These are phyloP conservation scores for Auricularia heimuer DNA, from an alignment of 768 basidiomycete species.

Conservation along the genomic window DNA sequence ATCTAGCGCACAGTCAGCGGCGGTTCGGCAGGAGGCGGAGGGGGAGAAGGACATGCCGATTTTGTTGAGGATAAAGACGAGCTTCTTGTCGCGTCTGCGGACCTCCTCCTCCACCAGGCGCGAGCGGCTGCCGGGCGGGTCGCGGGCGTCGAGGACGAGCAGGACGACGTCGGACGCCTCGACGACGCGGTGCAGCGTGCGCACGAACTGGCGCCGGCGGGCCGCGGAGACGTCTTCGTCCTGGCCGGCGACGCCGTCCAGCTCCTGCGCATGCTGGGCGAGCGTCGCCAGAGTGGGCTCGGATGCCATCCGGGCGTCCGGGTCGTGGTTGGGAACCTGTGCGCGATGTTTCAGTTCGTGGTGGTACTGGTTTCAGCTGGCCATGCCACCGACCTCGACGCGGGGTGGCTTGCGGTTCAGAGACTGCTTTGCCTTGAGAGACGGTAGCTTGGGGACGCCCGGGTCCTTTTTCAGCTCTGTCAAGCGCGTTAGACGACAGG, in stretches of 20 bases:
- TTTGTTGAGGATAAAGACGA: constrained; percentile 95
- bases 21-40: neutral
- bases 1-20: constrained; percentile 36
- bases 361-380: neutral
- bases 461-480: constrained; percentile 82
- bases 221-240: neutral
- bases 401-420: constrained; percentile 10
- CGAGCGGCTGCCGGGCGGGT: constrained; percentile 90
- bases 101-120: constrained; percentile 92
- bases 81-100: constrained; percentile 75
- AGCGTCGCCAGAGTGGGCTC: constrained; percentile 61
- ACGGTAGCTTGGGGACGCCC: constrained; percentile 74
- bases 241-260: neutral
- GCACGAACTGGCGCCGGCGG: constrained; percentile 56
- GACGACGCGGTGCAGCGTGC: constrained; percentile 81
- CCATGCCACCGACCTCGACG: neutral
- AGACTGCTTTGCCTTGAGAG: constrained; percentile 44
- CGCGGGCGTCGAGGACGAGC: constrained; percentile 84
- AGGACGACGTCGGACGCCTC: constrained; percentile 88
- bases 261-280: constrained; percentile 34
- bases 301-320: constrained; percentile 61
- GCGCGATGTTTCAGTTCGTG: neutral
- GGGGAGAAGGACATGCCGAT: constrained; percentile 51
- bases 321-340: constrained; percentile 23
- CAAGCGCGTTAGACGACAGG: neutral